Conservation (phyloP, 495 filamentous ascomycete species). For the Durotheca rogersii region DNA sequence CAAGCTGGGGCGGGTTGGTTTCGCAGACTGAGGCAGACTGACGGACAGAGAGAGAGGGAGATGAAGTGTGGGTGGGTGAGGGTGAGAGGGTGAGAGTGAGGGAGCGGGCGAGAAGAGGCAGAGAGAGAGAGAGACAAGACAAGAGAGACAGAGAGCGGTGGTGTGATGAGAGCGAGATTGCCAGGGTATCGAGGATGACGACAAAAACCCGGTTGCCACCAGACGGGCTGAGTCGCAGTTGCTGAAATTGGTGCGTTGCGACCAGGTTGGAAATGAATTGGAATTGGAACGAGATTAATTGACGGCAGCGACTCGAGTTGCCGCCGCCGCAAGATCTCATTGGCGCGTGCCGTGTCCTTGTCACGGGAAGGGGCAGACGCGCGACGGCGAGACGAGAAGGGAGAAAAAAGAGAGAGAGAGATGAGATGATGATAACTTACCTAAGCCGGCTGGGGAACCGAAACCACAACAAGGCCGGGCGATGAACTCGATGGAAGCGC, state of each 20-base stretch:
- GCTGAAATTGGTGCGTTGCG: not conserved
- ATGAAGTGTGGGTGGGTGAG: not conserved
- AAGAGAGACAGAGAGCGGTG: no score
- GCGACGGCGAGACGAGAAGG: slow-evolving; percentile 8
- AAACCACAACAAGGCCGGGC: no score
- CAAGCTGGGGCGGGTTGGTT: no score
- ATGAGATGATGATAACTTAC: not conserved
- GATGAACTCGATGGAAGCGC: not conserved
- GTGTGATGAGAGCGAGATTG: no score
- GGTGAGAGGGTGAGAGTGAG: not conserved
- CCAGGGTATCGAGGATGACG: not conserved
- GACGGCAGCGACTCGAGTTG: slow-evolving; percentile 24
- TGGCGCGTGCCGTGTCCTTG: slow-evolving; percentile 17
- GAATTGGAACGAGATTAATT: slow-evolving; percentile 10
- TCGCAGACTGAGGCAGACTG: no score
- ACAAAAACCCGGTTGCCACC: not conserved
- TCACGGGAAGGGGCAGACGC: slow-evolving; percentile 19
- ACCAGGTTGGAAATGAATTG: not conserved
- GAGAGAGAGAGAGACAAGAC: no score
- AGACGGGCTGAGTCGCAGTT: not conserved
- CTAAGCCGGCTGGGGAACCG: no score
- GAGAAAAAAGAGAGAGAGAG: not conserved
- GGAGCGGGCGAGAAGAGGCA: no score
- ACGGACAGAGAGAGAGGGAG: no score
- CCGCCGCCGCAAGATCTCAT: slow-evolving; percentile 18